phyloP scores from a whole-genome alignment of 345 rosid genomes.

The Eucalyptus viminalis region DNA sequence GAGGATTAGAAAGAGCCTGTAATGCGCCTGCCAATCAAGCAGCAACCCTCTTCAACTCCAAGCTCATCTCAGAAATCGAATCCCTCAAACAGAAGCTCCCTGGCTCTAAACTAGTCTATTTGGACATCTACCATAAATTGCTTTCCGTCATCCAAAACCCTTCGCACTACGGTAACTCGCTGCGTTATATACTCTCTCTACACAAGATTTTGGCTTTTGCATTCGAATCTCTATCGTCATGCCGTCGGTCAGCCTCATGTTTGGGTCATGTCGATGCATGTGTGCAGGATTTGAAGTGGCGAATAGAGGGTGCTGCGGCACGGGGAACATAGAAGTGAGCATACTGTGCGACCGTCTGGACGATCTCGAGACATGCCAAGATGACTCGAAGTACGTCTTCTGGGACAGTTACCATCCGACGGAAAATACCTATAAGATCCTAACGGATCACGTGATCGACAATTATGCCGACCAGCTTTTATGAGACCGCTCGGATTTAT shows the following conservation, averaged over 20 bases:
- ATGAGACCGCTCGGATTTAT: not conserved
- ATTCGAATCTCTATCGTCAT: not conserved
- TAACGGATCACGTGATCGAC: not conserved
- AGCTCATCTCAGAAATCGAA: slow-evolving; percentile 16
- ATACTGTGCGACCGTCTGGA: slow-evolving; percentile 22
- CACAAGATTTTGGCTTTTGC: not conserved
- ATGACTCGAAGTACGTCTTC: slow-evolving; percentile 42
- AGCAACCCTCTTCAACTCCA: slow-evolving; percentile 44
- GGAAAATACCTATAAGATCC: slow-evolving; percentile 32
- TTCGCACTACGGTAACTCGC: slow-evolving; percentile 31
- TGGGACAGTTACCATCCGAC: slow-evolving; percentile 86
- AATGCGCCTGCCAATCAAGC: slow-evolving; percentile 32
- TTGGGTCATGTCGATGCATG: not conserved
- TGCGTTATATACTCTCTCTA: not conserved
- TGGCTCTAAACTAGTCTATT: slow-evolving; percentile 9
- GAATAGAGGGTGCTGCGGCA: slow-evolving; percentile 59
- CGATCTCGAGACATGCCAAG: slow-evolving; percentile 13
- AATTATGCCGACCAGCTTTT: not conserved
- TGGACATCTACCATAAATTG: slow-evolving; percentile 22
- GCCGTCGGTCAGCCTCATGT: not conserved
- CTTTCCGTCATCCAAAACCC: slow-evolving; percentile 27
- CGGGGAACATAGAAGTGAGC: slow-evolving; percentile 51
- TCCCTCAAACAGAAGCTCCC: slow-evolving; percentile 9
- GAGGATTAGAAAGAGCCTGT: slow-evolving; percentile 44
- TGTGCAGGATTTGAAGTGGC: slow-evolving; percentile 46